Evolutionary conservation across 768 basidiomycete genomes (phyloP), one percentile per base, ranked within the genome.

Genomic region (Trametes coccinea): DNA sequence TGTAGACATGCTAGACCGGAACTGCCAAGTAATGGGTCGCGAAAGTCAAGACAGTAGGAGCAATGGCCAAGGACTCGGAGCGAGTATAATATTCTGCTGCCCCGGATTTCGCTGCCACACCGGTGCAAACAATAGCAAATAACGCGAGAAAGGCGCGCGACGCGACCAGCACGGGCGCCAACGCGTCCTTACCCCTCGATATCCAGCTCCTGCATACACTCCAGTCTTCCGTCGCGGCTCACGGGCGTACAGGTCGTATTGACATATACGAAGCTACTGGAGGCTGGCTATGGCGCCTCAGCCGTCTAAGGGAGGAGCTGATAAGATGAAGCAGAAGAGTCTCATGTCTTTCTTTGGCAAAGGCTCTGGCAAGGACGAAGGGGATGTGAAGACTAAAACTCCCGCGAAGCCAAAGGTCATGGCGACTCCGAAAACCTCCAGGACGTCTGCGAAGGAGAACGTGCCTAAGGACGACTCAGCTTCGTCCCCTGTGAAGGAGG

Each of bases 291-390:
- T 65, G 64, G 39, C 60, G 13, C 53, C 57, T 8, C 37, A 56
- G 16, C 17, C 34, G 5, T 4, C 39, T 11, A 58, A 59, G 17
- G 37, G 52, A 9, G 43, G 17, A 3, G 29, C 31, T 0, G 70
- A 68, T n/a, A 69, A 68, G 13, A 72, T 78, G 73, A 90, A 88
- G 66, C 90, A 92, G 71, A 91, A 90, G 69, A 90, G 86, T 66
- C 78, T 92, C 8, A 85, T 84, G 71, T 82, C 85, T 4, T 92
- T 84, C 74, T 89, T 92, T 63, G 74, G 68, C 33, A 77, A 79
- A 6, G 22, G 53, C 58, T 10, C 34, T 56, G 29, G 44, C 44
- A 64, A 58, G 30, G 51, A 52, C 22, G 60, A 51, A 2, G n/a
- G 54, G 3, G 54, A 51, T 47, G 57, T 53, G 34, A 51, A 63